Evolutionary conservation across 1,139 yeast species (phyloP).

Genomic region (Nadsonia starkeyi-henricii): DNA sequence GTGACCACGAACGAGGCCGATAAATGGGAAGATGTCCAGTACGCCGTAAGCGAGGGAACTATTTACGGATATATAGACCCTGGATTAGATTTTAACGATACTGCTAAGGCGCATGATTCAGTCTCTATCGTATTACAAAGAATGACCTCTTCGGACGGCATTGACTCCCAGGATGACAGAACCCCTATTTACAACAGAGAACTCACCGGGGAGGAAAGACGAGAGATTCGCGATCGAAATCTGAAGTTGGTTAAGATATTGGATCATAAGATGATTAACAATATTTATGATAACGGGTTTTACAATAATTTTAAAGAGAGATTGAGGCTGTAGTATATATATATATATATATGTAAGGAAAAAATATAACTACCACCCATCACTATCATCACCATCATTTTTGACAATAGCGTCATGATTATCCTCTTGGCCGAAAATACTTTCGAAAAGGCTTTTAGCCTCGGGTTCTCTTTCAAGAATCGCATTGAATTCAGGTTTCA

Average conservation of each 20-base stretch:
- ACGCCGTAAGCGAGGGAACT: constrained; percentile 37
- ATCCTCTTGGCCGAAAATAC: constrained; percentile 7
- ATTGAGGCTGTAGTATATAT: constrained; percentile 8
- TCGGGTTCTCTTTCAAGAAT: neutral
- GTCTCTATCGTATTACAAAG: constrained; percentile 19
- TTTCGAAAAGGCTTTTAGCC: neutral
- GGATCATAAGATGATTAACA: constrained; percentile 37
- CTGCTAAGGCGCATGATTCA: constrained; percentile 10
- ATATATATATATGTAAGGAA: neutral
- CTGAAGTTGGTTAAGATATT: constrained; percentile 22
- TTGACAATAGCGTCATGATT: neutral
- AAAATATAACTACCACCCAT: neutral
- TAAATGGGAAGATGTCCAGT: constrained; percentile 69
- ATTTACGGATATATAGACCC: neutral
- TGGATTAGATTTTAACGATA: neutral
- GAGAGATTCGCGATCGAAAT: constrained; percentile 11
- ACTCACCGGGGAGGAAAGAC: constrained; percentile 16
- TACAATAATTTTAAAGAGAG: constrained; percentile 30
- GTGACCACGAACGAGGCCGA: constrained; percentile 82
- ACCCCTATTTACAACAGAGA: constrained; percentile 13
- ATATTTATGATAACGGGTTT: constrained; percentile 60
- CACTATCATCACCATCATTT: constrained; percentile 1
- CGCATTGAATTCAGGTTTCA: neutral
- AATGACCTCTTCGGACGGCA: neutral
- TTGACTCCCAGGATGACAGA: constrained; percentile 1